Base-by-base conservation (phyloP, 257 asterid genomes). In the Mitragyna speciosa region DNA sequence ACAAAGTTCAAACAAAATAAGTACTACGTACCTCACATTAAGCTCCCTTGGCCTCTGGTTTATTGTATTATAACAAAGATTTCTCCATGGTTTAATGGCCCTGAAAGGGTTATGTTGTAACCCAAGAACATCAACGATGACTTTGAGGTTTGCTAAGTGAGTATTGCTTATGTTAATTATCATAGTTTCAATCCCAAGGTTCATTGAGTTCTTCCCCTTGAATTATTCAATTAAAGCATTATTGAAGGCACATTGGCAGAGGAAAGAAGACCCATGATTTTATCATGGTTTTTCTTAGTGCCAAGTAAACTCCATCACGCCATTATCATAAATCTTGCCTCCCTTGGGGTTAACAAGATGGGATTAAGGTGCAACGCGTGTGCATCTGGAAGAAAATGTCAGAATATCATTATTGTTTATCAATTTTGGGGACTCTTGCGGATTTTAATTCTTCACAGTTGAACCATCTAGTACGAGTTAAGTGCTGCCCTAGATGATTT, bases 361-460 rank as follows among this genome's bases (percentile, higher is more conserved):
- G 76, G 28, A 48, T 72, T 5, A 49, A 72, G 63, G 39, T 48
- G 43, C 56, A 72, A 72, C 76, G 69, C 28, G 69, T 64, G 19
- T 26, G 24, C 69, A 64, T 64, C 39, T 5, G 15, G 31, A 15
- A 36, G 39, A 36, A 36, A 36, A 36, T 36, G 39, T 36, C 39
- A 36, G 39, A 36, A 36, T 36, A 36, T 36, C 39, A 36, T 36
- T 10, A 1, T 49, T 49, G 16, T 49, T 49, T 2, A 49, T 14
- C 11, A 49, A 10, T 49, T 14, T 14, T 49, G 17, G 3, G 56
- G 2, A 10, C 17, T 14, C 39, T 49, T 49, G 56, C 56, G 12
- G 2, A 17, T 49, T 1, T 49, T 11, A 14, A 49, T 49, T 1
- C 2, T 49, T 49, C 56, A 49, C 12, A 49, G 15, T 49, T 11